Evolutionary conservation across 2,329 filamentous ascomycete species (phyloP).

Genomic region (Alternaria conjuncta): DNA sequence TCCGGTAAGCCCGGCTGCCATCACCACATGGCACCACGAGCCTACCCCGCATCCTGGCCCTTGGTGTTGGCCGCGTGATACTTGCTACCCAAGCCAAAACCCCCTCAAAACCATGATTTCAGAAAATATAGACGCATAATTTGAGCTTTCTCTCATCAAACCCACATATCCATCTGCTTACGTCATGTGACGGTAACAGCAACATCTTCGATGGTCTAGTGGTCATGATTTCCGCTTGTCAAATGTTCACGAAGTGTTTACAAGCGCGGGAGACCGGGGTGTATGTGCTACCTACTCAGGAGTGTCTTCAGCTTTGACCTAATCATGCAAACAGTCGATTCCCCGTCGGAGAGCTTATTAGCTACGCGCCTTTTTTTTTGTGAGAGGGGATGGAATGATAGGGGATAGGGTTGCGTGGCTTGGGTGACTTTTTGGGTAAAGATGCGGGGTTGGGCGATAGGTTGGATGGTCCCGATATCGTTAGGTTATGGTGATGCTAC

Average conservation of each 20-base stretch:
- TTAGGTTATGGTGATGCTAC: neutral
- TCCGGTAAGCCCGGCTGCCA: neutral
- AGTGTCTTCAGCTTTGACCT: neutral
- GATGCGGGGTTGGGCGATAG: neutral
- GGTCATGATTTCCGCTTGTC: conserved; percentile 10
- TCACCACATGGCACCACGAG: neutral
- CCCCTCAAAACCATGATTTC: neutral
- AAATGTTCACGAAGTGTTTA: neutral
- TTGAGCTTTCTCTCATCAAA: conserved; percentile 6
- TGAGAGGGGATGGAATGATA: neutral
- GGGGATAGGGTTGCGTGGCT: neutral
- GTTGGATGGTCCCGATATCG: neutral
- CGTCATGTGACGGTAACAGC: conserved; percentile 1
- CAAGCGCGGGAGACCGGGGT: conserved; percentile 10
- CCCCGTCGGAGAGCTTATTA: conserved; percentile 5
- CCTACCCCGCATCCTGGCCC: neutral
- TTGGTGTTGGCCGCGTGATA: neutral
- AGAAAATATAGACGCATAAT: neutral
- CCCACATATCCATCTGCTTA: conserved; percentile 18
- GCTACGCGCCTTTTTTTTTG: neutral
- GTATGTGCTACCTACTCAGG: neutral
- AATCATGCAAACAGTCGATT: neutral
- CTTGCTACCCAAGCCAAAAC: neutral
- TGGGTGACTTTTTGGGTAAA: neutral
- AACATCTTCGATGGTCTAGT: conserved; percentile 27